Evolutionary conservation across 2,329 filamentous ascomycete species (phyloP), one percentile per base, ranked within the genome.

Genomic region (Ascochyta pisi): DNA sequence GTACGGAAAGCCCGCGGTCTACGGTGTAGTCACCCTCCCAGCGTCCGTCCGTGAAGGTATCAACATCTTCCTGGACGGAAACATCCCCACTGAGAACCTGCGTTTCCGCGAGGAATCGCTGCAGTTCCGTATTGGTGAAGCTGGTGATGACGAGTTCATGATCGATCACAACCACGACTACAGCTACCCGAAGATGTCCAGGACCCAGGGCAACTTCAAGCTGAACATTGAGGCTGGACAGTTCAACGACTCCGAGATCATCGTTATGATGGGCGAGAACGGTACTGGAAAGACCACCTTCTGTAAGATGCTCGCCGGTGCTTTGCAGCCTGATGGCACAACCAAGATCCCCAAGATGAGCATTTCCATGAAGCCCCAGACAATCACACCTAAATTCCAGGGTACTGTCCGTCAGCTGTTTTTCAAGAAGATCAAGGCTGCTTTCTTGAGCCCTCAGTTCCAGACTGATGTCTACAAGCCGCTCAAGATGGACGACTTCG

Each of bases 261-360:
- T 99, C 54, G 95, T 99, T 78, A 96, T 99, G 92, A 98, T 99
- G 95, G 95, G 95, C 67, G 94, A 98, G 82, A 99, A 99, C 80
- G 95, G 95, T 80, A 99, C 96, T 33, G 96, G 96, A 77, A 97
- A 99, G 84, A 99, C 95, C 1, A 99, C 95, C 5, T 99, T 99
- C 84, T 98, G 94, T 83, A 92, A 89, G 75, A 89, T 99, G 81
- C 84, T 99, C 65, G 95, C 95, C 54, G 96, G 96, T 74, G 91
- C 90, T 35, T 84, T 96, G 68, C 94, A 97, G 81, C 95, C 96
- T 8, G 96, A 99, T 69, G 87, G 85, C 68, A 87, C 83, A 63
- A 82, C 86, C 69, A 86, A 86, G 69, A 85, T 99, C 15, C 95
- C 95, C 15, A 87, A 91, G 66, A 96, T 99, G 93, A 92, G 90